Evolutionary conservation across 2,329 filamentous ascomycete species (phyloP).

Genomic region (Amphichorda felina): DNA sequence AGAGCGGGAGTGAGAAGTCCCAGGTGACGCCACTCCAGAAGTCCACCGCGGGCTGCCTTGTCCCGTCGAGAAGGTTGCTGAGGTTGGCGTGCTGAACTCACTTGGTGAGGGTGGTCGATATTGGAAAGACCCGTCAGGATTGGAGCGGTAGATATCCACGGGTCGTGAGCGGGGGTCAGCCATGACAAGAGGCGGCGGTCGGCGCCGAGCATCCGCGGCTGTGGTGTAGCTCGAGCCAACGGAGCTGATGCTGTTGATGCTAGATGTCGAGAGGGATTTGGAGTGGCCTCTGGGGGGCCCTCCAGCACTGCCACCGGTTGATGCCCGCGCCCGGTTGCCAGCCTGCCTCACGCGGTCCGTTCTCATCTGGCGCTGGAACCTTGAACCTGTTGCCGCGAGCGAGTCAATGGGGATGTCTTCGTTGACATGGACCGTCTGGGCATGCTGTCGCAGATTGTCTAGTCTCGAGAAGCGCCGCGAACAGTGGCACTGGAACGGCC

Average conservation of each 20-base stretch:
- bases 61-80: slow-evolving; percentile 67
- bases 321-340: slow-evolving; percentile 60
- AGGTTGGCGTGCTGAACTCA: slow-evolving; percentile 73
- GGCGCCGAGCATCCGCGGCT: slow-evolving; percentile 55
- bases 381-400: slow-evolving; percentile 79
- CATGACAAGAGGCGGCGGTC: slow-evolving; percentile 77
- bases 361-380: slow-evolving; percentile 85
- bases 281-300: slow-evolving; percentile 68
- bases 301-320: slow-evolving; percentile 62
- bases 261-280: slow-evolving; percentile 77
- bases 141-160: slow-evolving; percentile 50
- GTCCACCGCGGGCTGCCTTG: slow-evolving; percentile 68
- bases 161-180: slow-evolving; percentile 56
- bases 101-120: slow-evolving; percentile 58
- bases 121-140: slow-evolving; percentile 45
- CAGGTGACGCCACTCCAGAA: slow-evolving; percentile 59
- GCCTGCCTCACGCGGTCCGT: slow-evolving; percentile 73
- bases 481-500: slow-evolving; percentile 94
- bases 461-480: slow-evolving; percentile 84
- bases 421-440: slow-evolving; percentile 94
- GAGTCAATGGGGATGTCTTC: slow-evolving; percentile 94
- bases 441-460: slow-evolving; percentile 92
- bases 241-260: slow-evolving; percentile 65
- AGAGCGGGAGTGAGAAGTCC: slow-evolving; percentile 54
- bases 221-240: slow-evolving; percentile 52